A percentile compares a stretch with the other conserved stretches of the same genome.
Evolutionary conservation across 1,139 yeast species (phyloP).

Genomic region (Candida glucosophila): DNA sequence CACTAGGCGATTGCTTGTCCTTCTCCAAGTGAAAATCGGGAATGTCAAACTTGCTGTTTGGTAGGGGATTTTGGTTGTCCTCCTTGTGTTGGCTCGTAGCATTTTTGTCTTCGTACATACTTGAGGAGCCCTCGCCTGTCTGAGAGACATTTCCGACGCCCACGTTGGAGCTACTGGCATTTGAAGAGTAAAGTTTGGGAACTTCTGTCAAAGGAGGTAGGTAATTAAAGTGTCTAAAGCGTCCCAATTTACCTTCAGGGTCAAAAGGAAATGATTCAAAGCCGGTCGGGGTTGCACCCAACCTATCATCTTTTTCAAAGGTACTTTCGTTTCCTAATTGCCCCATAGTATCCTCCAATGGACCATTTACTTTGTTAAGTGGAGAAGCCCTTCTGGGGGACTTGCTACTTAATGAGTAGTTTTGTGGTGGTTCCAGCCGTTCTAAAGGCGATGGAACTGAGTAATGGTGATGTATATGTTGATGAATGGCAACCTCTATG

Average conservation of each 20-base stretch:
- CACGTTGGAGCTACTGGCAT: conserved; percentile 15
- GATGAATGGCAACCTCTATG: conserved; percentile 67
- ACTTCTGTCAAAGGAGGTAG: conserved; percentile 62
- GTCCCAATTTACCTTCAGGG: conserved; percentile 47
- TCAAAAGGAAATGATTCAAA: conserved; percentile 23
- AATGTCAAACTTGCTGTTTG: conserved; percentile 21
- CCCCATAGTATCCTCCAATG: conserved; percentile 1
- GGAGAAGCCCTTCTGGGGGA: no score
- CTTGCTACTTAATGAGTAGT: not conserved
- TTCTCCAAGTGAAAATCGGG: conserved; percentile 2
- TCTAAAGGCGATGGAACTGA: no score
- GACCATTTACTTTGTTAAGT: not conserved
- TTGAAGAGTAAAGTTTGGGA: conserved; percentile 60
- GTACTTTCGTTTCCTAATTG: not conserved
- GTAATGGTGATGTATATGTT: conserved; percentile 73
- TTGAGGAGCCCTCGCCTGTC: conserved; percentile 47
- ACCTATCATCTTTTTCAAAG: no score
- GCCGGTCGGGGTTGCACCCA: no score
- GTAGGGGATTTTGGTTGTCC: conserved; percentile 34
- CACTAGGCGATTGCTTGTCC: conserved; percentile 10
- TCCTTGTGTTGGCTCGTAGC: not conserved
- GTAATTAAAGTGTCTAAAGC: conserved; percentile 66
- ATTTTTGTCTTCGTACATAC: conserved; percentile 32
- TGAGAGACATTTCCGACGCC: conserved; percentile 8
- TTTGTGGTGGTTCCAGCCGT: conserved; percentile 1